Evolutionary conservation across 176 grass and related monocot genomes (phyloP).

Genomic region (Chloris gayana): DNA sequence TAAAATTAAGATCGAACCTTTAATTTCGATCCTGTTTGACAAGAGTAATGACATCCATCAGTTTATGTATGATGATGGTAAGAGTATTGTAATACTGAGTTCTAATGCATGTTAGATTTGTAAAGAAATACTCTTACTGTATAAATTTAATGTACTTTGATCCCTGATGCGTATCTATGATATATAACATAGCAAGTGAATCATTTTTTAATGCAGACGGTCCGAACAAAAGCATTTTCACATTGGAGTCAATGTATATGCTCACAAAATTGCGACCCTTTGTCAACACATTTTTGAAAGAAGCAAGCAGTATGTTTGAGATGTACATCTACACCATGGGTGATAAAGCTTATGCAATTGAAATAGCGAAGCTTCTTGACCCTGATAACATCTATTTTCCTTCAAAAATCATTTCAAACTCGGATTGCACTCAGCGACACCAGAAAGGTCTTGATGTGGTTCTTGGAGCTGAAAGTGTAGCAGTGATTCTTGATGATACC

Average conservation of each 20-base stretch:
- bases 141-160: too few species aligned
- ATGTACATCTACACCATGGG: slow-evolving; percentile 97
- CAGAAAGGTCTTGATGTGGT: slow-evolving; percentile 97
- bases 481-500: slow-evolving; percentile 92
- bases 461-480: slow-evolving; percentile 75
- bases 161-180: too few species aligned
- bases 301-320: slow-evolving; percentile 87
- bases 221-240: slow-evolving; percentile 64
- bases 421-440: slow-evolving; percentile 77
- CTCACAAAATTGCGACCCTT: slow-evolving; percentile 94
- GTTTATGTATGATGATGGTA: too few species aligned
- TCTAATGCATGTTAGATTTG: too few species aligned
- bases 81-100: too few species aligned
- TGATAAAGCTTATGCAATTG: slow-evolving; percentile 78
- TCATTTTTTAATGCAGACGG: slow-evolving; percentile 56
- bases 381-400: slow-evolving; percentile 77
- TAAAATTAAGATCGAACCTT: too few species aligned
- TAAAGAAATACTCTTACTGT: too few species aligned
- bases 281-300: slow-evolving; percentile 71
- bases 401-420: slow-evolving; percentile 85
- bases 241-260: slow-evolving; percentile 71
- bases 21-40: too few species aligned
- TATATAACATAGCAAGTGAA: background rate
- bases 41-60: too few species aligned
- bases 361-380: slow-evolving; percentile 92